These are phyloP conservation scores for Aspergillus puulaauensis DNA, from an alignment of 2,329 filamentous ascomycete species.

Conservation along the genomic window DNA sequence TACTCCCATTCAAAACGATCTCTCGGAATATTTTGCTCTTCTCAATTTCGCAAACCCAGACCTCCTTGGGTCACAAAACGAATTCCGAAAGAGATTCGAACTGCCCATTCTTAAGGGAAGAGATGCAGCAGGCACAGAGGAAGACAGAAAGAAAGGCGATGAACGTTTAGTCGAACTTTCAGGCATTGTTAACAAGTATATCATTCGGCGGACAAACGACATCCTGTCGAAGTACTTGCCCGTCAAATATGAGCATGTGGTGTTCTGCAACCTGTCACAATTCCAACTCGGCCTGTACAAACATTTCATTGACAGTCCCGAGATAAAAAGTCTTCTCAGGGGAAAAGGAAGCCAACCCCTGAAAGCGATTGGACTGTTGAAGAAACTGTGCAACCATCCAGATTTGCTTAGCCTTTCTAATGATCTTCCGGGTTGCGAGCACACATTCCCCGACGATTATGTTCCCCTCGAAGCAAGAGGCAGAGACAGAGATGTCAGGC, in stretches of 20 bases:
- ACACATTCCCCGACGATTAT: slow-evolving; percentile 80
- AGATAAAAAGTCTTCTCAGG: slow-evolving; percentile 85
- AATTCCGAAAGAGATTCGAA: slow-evolving; percentile 93
- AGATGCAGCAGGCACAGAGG: slow-evolving; percentile 83
- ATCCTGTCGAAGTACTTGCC: slow-evolving; percentile 96
- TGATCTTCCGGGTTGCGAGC: slow-evolving; percentile 84
- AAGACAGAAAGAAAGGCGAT: slow-evolving; percentile 78
- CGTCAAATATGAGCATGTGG: slow-evolving; percentile 98
- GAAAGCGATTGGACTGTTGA: slow-evolving; percentile 93
- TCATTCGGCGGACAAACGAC: slow-evolving; percentile 96
- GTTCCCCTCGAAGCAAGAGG: slow-evolving; percentile 84
- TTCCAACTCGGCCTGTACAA: slow-evolving; percentile 96
- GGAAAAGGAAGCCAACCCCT: slow-evolving; percentile 95
- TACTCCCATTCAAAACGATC: slow-evolving; percentile 95
- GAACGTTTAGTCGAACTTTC: slow-evolving; percentile 80
- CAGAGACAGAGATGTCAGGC: slow-evolving; percentile 85
- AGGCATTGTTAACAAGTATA: slow-evolving; percentile 90
- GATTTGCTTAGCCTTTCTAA: slow-evolving; percentile 80
- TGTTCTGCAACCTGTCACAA: slow-evolving; percentile 91
- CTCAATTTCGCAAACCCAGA: slow-evolving; percentile 96
- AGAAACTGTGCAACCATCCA: slow-evolving; percentile 98
- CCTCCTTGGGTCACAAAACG: slow-evolving; percentile 79
- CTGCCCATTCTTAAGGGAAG: slow-evolving; percentile 87
- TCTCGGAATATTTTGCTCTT: slow-evolving; percentile 96
- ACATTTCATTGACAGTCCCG: slow-evolving; percentile 92